Conservation (phyloP, 2,329 filamentous ascomycete species). For the Calcarisporium arbuscula region DNA sequence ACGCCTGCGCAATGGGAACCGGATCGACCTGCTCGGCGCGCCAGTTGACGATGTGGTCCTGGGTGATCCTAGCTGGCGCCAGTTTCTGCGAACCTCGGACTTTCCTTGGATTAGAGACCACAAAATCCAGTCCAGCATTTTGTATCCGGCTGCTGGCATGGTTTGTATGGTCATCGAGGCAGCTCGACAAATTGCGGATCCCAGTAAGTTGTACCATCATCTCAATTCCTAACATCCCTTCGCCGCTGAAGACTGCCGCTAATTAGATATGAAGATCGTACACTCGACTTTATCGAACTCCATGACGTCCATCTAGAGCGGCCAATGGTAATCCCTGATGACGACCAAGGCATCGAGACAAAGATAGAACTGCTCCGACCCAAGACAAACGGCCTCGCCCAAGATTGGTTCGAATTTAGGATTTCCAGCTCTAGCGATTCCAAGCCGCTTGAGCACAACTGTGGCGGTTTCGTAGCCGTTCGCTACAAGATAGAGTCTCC, state of each 20-base stretch:
- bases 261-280: not conserved
- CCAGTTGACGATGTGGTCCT: no score
- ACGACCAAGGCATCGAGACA: not conserved
- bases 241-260: no score
- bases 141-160: slow-evolving; percentile 1
- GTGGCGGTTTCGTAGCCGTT: not conserved
- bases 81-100: not conserved
- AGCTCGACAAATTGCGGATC: not conserved
- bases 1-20: not conserved
- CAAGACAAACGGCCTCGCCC: not conserved
- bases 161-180: not conserved
- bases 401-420: not conserved
- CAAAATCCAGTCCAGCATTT: not conserved
- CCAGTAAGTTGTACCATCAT: no score
- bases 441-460: not conserved
- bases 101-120: not conserved
- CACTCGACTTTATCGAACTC: not conserved
- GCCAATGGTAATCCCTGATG: not conserved
- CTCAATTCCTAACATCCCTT: no score
- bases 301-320: not conserved
- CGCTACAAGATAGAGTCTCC: not conserved
- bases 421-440: not conserved
- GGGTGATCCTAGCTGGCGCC: not conserved
- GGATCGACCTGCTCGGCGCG: not conserved
- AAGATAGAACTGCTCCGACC: not conserved